These are phyloP conservation scores for Vitis cinerea DNA, from an alignment of 164 flowering plant species.

Conservation along the genomic window DNA sequence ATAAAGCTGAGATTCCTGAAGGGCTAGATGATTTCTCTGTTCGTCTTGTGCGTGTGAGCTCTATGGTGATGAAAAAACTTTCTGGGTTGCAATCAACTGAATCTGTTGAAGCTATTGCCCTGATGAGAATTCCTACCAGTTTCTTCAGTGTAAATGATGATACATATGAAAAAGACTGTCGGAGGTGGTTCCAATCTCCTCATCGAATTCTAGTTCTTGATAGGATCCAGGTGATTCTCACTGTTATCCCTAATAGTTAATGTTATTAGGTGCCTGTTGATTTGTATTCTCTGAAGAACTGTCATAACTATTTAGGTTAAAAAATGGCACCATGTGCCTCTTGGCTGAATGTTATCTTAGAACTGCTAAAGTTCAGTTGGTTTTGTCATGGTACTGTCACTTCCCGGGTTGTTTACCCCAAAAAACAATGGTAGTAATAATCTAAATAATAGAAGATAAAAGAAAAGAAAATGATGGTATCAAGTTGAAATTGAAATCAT, in stretches of 20 bases:
- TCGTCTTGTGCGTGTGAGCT: conserved; percentile 57
- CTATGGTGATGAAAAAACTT: conserved; percentile 73
- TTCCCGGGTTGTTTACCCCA: no score
- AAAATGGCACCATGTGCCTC: no score
- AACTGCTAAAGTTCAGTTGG: no score
- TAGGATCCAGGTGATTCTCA: conserved; percentile 72
- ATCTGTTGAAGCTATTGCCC: conserved; percentile 69
- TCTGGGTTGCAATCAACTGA: conserved; percentile 78
- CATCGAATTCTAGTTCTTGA: conserved; percentile 85
- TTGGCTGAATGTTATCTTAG: no score
- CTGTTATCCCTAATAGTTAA: neutral
- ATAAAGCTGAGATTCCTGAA: conserved; percentile 54
- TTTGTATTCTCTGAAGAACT: no score
- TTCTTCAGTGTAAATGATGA: conserved; percentile 40
- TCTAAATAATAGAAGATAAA: no score
- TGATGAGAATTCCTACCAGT: conserved; percentile 65
- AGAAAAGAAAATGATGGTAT: no score
- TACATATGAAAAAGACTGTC: conserved; percentile 29
- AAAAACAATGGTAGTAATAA: no score
- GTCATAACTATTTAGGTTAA: no score
- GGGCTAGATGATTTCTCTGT: conserved; percentile 30
- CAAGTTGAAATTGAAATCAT: no score
- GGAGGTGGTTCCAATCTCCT: conserved; percentile 51
- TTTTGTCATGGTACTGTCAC: no score
- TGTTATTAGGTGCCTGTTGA: no score